phyloP scores from a whole-genome alignment of 768 basidiomycete genomes.

The Dendrothele bispora region DNA sequence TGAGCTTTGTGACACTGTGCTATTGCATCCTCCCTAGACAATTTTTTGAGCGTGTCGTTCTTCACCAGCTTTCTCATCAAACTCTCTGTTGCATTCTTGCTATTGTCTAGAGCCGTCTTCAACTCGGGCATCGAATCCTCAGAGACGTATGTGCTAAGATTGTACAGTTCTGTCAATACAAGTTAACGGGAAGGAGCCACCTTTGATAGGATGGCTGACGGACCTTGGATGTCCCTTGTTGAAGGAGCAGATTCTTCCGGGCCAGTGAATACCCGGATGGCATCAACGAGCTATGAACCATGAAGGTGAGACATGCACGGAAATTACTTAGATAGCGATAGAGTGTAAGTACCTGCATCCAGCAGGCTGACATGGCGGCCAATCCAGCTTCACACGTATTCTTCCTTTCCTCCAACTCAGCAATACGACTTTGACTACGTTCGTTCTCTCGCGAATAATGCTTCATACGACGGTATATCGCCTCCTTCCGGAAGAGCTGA shows the following conservation, averaged over 20 bases:
- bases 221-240: conserved; percentile 44
- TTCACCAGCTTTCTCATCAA: conserved; percentile 59
- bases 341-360: conserved; percentile 60
- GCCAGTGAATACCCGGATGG: conserved; percentile 51
- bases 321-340: conserved; percentile 3
- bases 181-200: conserved; percentile 4
- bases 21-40: conserved; percentile 39
- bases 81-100: conserved; percentile 55
- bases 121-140: conserved; percentile 36
- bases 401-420: conserved; percentile 65
- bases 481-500: conserved; percentile 84
- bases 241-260: conserved; percentile 27
- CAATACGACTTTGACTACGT: conserved; percentile 58
- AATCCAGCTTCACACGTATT: conserved; percentile 68
- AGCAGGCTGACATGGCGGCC: conserved; percentile 75
- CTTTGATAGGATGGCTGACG: conserved; percentile 8
- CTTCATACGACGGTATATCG: conserved; percentile 81
- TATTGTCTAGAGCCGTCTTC: conserved; percentile 49
- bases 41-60: conserved; percentile 27
- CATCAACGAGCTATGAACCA: conserved; percentile 55
- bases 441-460: conserved; percentile 78
- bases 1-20: conserved; percentile 50
- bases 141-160: conserved; percentile 40
- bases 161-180: conserved; percentile 40
- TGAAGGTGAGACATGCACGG: conserved; percentile 5